Evolutionary conservation across 1,284 basidiomycete species (phyloP).

Genomic region (Cutaneotrichosporon sp.): DNA sequence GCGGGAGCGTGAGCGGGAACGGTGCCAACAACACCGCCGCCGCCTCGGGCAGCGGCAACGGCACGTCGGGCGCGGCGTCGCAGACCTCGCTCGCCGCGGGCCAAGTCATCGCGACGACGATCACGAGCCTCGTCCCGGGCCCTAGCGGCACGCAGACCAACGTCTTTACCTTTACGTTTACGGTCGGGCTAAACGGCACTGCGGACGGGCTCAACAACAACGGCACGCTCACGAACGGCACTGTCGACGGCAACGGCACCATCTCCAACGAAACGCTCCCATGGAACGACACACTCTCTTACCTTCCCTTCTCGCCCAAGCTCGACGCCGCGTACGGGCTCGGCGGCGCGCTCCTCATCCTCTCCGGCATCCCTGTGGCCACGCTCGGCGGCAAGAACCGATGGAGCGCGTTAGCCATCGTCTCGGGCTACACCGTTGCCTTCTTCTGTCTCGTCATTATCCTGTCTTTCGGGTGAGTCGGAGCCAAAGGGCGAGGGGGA

Average conservation of each 20-base stretch:
- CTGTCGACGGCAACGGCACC: conserved; percentile 23
- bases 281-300: conserved; percentile 47
- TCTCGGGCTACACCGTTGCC: conserved; percentile 83
- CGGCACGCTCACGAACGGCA: conserved; percentile 16
- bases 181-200: conserved; percentile 10
- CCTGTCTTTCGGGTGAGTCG: conserved; percentile 71
- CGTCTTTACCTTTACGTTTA: conserved; percentile 44
- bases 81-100: conserved; percentile 7
- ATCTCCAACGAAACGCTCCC: conserved; percentile 26
- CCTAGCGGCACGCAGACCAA: conserved; percentile 30
- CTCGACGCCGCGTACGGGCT: conserved; percentile 88
- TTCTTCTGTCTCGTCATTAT: conserved; percentile 86
- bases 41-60: background rate
- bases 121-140: conserved; percentile 38
- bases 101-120: conserved; percentile 28
- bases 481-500: no score
- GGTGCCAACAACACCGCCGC: conserved; percentile 8
- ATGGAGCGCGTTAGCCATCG: conserved; percentile 92
- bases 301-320: conserved; percentile 61
- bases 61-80: conserved; percentile 12
- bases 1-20: background rate
- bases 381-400: conserved; percentile 91
- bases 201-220: conserved; percentile 4
- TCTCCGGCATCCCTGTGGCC: conserved; percentile 84
- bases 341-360: conserved; percentile 80